A percentile compares a stretch with the other conserved stretches of the same genome.
Evolutionary conservation across 768 basidiomycete species (phyloP).

Genomic region (Suillus fuscotomentosus): DNA sequence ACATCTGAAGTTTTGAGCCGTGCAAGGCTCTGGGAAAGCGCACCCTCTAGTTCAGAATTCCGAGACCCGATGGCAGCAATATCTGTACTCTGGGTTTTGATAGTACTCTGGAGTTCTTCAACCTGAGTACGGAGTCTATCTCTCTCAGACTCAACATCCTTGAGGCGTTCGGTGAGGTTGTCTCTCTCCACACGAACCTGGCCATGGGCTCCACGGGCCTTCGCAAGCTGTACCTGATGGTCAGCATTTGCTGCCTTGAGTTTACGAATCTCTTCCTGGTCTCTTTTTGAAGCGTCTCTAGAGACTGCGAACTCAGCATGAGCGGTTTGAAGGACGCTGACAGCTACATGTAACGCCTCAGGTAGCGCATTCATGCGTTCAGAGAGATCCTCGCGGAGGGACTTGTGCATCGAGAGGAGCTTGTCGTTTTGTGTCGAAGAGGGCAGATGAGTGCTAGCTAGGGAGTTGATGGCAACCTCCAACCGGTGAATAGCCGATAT

Average conservation of each 20-base stretch:
- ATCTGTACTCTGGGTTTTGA: conserved; percentile 45
- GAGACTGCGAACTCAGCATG: conserved; percentile 62
- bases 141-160: conserved; percentile 60
- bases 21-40: conserved; percentile 68
- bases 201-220: conserved; percentile 75
- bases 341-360: conserved; percentile 51
- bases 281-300: conserved; percentile 55
- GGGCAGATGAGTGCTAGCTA: conserved; percentile 51
- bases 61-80: conserved; percentile 44
- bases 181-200: conserved; percentile 85
- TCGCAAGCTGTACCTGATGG: conserved; percentile 68
- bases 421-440: conserved; percentile 48
- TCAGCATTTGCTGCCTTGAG: conserved; percentile 55
- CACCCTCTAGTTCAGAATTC: conserved; percentile 67
- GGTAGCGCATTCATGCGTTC: conserved; percentile 60
- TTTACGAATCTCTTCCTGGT: conserved; percentile 69
- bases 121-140: conserved; percentile 56
- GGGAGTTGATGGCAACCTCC: conserved; percentile 46
- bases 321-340: conserved; percentile 54
- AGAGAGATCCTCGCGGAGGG: conserved; percentile 50
- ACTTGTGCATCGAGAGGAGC: conserved; percentile 47
- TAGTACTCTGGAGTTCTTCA: conserved; percentile 49
- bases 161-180: conserved; percentile 59
- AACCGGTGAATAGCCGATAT: conserved; percentile 41
- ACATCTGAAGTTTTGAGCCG: conserved; percentile 75